Conservation (phyloP, 345 rosid genomes). For the Sisymbrium irio region DNA sequence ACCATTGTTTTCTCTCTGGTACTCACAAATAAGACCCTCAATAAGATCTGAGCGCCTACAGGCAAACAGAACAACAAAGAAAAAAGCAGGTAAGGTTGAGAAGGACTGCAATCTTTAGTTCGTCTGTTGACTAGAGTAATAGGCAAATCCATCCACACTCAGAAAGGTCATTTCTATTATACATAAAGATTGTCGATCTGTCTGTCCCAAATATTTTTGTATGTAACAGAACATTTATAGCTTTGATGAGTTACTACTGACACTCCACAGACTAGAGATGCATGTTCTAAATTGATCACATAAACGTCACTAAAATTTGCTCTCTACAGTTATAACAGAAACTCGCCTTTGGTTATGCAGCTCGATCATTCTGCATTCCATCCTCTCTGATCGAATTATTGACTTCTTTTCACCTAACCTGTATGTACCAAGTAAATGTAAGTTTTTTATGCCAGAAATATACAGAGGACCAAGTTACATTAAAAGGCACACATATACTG, state of each 20-base stretch:
- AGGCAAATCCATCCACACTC: not conserved
- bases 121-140: slow-evolving; percentile 13
- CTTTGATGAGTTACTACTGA: slow-evolving; percentile 14
- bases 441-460: slow-evolving; percentile 5
- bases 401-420: slow-evolving; percentile 65
- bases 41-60: slow-evolving; percentile 60
- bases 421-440: slow-evolving; percentile 16
- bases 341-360: slow-evolving; percentile 45
- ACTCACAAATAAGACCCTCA: slow-evolving; percentile 70
- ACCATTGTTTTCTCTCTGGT: slow-evolving; percentile 45
- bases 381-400: slow-evolving; percentile 79
- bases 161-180: too few species aligned
- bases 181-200: too few species aligned
- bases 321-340: not conserved
- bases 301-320: slow-evolving; percentile 9
- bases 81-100: not conserved
- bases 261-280: slow-evolving; percentile 2
- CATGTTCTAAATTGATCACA: slow-evolving; percentile 9
- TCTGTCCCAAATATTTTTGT: too few species aligned
- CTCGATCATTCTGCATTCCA: slow-evolving; percentile 61
- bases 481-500: slow-evolving; percentile 20
- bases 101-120: too few species aligned
- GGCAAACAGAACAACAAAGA: slow-evolving; percentile 34
- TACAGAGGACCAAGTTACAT: slow-evolving; percentile 23
- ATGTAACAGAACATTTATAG: slow-evolving; percentile 8